Evolutionary conservation across 2,329 filamentous ascomycete species (phyloP).

Genomic region (Botrytis byssoidea): DNA sequence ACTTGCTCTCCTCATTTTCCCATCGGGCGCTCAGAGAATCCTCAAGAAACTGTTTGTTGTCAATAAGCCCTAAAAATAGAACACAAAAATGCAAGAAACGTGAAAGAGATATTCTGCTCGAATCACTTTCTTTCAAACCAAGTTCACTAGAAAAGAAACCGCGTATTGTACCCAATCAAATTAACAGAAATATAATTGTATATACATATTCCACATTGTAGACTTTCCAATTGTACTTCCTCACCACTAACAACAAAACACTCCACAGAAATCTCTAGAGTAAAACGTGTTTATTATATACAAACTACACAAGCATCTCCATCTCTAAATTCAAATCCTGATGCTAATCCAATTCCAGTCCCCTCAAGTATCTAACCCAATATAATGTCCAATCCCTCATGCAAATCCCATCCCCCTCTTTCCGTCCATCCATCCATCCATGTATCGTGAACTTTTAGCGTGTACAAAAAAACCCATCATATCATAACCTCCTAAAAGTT

Average conservation of each 20-base stretch:
- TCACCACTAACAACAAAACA: not conserved
- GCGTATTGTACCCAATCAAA: not conserved
- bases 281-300: not conserved
- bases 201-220: not conserved
- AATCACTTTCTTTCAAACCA: not conserved
- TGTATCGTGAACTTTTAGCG: constrained; percentile 2
- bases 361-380: not conserved
- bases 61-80: not conserved
- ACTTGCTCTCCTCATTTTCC: not conserved
- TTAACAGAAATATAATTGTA: not conserved
- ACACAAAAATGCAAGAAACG: not conserved
- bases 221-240: not conserved
- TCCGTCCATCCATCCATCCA: not conserved
- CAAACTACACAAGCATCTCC: not conserved
- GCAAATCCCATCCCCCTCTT: not conserved
- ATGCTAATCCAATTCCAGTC: not conserved
- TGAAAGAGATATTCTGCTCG: not conserved
- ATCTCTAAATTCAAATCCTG: not conserved
- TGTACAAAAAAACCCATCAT: constrained; percentile 1
- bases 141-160: not conserved
- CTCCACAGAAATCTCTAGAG: not conserved
- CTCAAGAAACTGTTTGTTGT: not conserved
- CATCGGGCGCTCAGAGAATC: not conserved
- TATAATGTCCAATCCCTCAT: not conserved
- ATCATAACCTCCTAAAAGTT: not conserved